Evolutionary conservation across 163 green algal species (phyloP), one percentile per base, ranked within the genome.

Genomic region (Coccomyxa subellipsoidea): DNA sequence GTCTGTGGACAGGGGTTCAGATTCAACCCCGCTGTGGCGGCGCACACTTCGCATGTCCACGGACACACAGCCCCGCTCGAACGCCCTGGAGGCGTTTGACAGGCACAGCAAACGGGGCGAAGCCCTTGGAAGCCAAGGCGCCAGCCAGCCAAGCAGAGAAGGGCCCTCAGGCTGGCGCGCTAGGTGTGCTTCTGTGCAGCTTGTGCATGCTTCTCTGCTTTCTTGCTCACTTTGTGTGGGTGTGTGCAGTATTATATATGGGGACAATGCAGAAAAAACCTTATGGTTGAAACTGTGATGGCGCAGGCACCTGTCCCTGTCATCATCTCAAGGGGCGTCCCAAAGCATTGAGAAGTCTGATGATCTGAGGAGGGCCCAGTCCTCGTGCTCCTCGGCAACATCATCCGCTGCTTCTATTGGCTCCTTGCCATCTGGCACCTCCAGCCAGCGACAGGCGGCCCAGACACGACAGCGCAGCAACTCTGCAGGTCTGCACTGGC

Each of bases 21-120:
- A 59, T 12, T 59, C 47, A 59, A 27, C 23, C 0, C 47, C 3
- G 47, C 47, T 59, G 15, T 59, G 47, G 47, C 21, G 23, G 47
- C 47, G 47, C 3, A 59, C 47, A 2, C 47, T 59, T 12, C 47
- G 47, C 47, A 59, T 59, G 47, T 59, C 47, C 47, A 59, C 4
- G 3, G 47, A 59, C 4, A 59, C 5, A 18, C 47, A 59, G 47
- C 47, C 47, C 47, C 47, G 47, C 47, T 59, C 47, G 23, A n/a
- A n/a, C n/a, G 47, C 47, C 47, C 21, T 59, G 3, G 47, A 59
- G 21, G 47, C 47, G 21, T 59, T 59, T 59, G 47, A 59, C 15
- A 59, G 47, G 69, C 69, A 37, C 69, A 76, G 69, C 69, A 37
- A 37, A 15, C 69, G 69, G 79, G 66, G 59, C 71, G 79, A 83